A percentile compares a stretch with the other conserved stretches of the same genome.
phyloP scores from a whole-genome alignment of 176 grass and related monocot genomes.

The Triticum monococcum region DNA sequence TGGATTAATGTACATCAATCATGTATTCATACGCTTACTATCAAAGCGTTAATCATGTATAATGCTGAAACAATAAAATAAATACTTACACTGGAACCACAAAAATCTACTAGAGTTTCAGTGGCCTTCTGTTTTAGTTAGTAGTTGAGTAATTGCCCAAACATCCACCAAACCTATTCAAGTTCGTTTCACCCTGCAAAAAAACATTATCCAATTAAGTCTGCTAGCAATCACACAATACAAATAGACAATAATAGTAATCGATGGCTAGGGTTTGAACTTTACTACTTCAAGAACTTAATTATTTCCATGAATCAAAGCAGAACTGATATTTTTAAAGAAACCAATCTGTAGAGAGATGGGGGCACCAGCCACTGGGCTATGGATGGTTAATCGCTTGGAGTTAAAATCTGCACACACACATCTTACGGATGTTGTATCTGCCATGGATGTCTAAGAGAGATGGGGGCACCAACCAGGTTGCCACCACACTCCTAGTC shows the following conservation, averaged over 20 bases:
- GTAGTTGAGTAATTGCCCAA: constrained; percentile 89
- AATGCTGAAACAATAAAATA: too few species aligned
- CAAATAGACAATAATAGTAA: constrained; percentile 14
- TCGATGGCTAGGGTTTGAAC: constrained; percentile 30
- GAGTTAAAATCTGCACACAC: too few species aligned
- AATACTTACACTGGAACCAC: too few species aligned
- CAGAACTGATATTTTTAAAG: constrained; percentile 38
- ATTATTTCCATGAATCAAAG: constrained; percentile 86
- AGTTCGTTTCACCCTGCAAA: constrained; percentile 83
- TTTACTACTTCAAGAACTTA: constrained; percentile 80
- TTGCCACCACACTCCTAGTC: too few species aligned
- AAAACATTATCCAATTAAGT: constrained; percentile 27
- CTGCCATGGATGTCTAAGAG: too few species aligned
- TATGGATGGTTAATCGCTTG: too few species aligned
- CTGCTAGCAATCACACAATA: constrained; percentile 24
- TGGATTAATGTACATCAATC: too few species aligned
- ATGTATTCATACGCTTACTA: too few species aligned
- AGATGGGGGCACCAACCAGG: too few species aligned
- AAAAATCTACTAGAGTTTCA: constrained; percentile 26
- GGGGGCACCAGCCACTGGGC: too few species aligned
- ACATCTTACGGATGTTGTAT: too few species aligned
- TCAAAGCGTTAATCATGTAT: too few species aligned
- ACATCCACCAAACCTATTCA: constrained; percentile 99
- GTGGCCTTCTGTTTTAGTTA: constrained; percentile 85
- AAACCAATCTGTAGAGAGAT: not conserved